Evolutionary conservation across 2,329 filamentous ascomycete species (phyloP).

Genomic region (Fusarium torreyae): DNA sequence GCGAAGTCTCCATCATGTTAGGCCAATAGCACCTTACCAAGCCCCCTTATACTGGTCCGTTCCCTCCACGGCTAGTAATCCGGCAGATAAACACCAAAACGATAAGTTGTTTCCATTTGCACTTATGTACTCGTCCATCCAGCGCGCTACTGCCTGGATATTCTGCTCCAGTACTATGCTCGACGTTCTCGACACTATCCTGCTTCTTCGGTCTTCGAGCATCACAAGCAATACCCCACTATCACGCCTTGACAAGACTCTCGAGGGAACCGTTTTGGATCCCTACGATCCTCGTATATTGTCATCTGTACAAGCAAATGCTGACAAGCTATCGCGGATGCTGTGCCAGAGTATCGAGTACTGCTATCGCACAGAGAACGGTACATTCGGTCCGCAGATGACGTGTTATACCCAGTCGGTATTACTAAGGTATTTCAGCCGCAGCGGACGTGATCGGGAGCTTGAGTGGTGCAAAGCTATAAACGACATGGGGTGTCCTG

Average conservation of each 20-base stretch:
- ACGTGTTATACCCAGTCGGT: conserved; percentile 17
- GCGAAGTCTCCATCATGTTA: neutral
- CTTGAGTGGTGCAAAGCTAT: conserved; percentile 11
- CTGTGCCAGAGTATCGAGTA: conserved; percentile 19
- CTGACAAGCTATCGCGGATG: neutral
- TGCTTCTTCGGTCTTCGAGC: neutral
- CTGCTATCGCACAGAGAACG: conserved; percentile 20
- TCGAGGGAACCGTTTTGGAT: accelerated
- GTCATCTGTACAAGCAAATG: neutral
- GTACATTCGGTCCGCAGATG: conserved; percentile 20
- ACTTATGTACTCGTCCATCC: neutral
- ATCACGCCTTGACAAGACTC: accelerated
- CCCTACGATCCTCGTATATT: neutral
- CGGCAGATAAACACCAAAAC: neutral
- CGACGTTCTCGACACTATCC: neutral
- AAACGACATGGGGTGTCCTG: neutral
- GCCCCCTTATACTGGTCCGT: conserved; percentile 3
- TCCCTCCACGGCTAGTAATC: conserved; percentile 7
- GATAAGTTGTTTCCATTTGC: conserved; percentile 20
- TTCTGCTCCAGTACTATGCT: conserved; percentile 7
- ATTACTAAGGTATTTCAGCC: neutral
- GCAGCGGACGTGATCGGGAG: neutral
- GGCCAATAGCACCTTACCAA: accelerated
- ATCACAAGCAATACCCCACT: accelerated
- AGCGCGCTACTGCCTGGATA: neutral